These are phyloP conservation scores for Scortechinia acanthostroma DNA, from an alignment of 2,329 filamentous ascomycete species.

Conservation along the genomic window DNA sequence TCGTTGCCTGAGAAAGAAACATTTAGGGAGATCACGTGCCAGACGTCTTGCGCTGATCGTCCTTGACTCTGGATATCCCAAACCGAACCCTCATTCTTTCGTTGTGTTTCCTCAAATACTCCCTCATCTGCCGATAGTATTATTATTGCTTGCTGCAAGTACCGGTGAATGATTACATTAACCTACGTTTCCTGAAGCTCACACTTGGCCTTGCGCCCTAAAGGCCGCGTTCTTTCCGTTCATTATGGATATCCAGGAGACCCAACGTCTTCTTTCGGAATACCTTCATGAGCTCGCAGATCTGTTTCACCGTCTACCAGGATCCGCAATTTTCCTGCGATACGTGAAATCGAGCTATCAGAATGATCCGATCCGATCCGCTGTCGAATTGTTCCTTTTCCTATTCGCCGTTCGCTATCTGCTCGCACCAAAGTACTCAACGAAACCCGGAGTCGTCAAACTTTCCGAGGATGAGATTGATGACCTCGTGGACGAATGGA, in stretches of 20 bases:
- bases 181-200: no score
- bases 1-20: no score
- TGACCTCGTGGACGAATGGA: slow-evolving; percentile 93
- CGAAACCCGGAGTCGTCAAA: slow-evolving; percentile 82
- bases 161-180: no score
- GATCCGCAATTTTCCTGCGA: slow-evolving; percentile 85
- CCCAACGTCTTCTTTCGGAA: slow-evolving; percentile 42
- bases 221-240: not conserved
- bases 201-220: not conserved
- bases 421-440: slow-evolving; percentile 84
- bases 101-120: no score
- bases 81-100: no score
- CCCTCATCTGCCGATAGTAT: no score
- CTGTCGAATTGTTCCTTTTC: slow-evolving; percentile 86
- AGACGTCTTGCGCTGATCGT: no score
- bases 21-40: no score
- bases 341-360: slow-evolving; percentile 98
- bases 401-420: slow-evolving; percentile 94
- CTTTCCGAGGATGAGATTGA: slow-evolving; percentile 94
- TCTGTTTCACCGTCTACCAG: slow-evolving; percentile 82
- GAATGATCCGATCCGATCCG: slow-evolving; percentile 87
- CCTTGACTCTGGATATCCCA: no score
- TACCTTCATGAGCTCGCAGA: slow-evolving; percentile 44
- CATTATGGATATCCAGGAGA: slow-evolving; percentile 56
- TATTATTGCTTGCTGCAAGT: no score